Evolutionary conservation across 768 basidiomycete genomes (phyloP).

Genomic region (Saitozyma sp.): DNA sequence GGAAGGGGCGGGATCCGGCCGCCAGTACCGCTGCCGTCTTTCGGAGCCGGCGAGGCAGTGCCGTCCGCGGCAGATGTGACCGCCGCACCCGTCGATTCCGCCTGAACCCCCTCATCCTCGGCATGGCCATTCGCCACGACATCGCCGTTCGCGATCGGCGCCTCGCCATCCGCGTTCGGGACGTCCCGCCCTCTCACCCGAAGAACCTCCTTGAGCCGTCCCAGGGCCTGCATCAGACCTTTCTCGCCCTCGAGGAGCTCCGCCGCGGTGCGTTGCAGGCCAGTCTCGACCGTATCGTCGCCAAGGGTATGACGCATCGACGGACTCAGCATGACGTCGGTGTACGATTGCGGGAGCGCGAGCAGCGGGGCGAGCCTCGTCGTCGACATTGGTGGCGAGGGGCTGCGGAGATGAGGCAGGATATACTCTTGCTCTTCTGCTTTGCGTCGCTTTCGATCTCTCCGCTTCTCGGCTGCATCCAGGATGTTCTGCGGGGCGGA

Average conservation of each 20-base stretch:
- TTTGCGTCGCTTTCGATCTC: conserved; percentile 20
- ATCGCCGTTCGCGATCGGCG: conserved; percentile 4
- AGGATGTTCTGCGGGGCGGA: conserved; percentile 30
- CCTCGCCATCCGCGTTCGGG: conserved; percentile 4
- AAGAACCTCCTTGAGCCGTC: conserved; percentile 40
- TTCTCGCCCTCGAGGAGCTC: conserved; percentile 53
- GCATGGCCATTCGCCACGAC: conserved; percentile 5
- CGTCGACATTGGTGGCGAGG: conserved; percentile 38
- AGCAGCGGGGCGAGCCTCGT: conserved; percentile 33
- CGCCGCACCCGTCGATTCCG: not conserved
- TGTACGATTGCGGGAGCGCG: conserved; percentile 44
- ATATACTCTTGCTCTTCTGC: conserved; percentile 18
- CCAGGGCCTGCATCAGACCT: conserved; percentile 44
- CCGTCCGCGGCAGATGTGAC: not conserved
- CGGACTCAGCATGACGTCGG: conserved; percentile 47
- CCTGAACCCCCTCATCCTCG: conserved; percentile 6
- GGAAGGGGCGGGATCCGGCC: conserved; percentile 26
- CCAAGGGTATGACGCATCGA: conserved; percentile 51
- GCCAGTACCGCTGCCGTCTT: not conserved
- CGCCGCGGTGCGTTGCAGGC: conserved; percentile 49
- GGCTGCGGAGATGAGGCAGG: conserved; percentile 43
- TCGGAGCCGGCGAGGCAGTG: not conserved
- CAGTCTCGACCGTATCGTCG: conserved; percentile 48
- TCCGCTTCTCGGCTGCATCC: conserved; percentile 13
- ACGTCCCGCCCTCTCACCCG: conserved; percentile 30